phyloP scores from a whole-genome alignment of 441 rosid genomes.

The Macaranga tanarius region DNA sequence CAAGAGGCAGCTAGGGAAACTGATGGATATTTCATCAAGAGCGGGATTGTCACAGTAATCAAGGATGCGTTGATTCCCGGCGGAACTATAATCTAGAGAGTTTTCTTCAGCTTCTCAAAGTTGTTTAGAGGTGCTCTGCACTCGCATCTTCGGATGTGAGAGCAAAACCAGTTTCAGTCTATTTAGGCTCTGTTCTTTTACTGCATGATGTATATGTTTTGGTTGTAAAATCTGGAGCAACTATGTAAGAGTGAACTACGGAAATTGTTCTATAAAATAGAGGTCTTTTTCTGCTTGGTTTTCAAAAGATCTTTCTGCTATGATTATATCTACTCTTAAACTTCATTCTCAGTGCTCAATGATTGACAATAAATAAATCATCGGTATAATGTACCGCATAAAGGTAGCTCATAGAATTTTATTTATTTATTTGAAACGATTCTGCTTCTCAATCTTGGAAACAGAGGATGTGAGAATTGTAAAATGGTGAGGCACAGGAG shows the following conservation, averaged over 20 bases:
- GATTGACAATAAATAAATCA: too few species aligned
- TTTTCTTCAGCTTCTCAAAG: background rate
- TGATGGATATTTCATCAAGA: constrained; percentile 92
- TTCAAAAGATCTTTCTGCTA: background rate
- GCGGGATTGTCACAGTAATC: constrained; percentile 90
- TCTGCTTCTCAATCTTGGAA: too few species aligned
- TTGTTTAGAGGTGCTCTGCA: background rate
- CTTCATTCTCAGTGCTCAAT: too few species aligned
- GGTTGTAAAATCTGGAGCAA: constrained; percentile 21
- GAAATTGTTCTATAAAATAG: background rate
- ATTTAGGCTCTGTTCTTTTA: constrained; percentile 4
- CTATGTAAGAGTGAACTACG: constrained; percentile 1
- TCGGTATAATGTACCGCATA: too few species aligned
- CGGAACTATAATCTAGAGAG: constrained; percentile 65
- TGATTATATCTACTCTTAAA: background rate
- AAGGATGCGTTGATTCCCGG: constrained; percentile 93
- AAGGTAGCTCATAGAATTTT: too few species aligned
- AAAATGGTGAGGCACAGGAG: too few species aligned
- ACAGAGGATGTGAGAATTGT: too few species aligned
- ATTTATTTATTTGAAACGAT: too few species aligned
- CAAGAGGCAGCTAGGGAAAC: constrained; percentile 97
- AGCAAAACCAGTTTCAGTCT: constrained; percentile 9
- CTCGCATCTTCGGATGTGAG: constrained; percentile 3
- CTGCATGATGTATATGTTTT: constrained; percentile 14
- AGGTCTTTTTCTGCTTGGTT: constrained; percentile 13